Percentiles rank a stretch among this genome's conserved stretches.
Evolutionary conservation across 768 basidiomycete genomes (phyloP).

Genomic region (Termitomyces sp.): DNA sequence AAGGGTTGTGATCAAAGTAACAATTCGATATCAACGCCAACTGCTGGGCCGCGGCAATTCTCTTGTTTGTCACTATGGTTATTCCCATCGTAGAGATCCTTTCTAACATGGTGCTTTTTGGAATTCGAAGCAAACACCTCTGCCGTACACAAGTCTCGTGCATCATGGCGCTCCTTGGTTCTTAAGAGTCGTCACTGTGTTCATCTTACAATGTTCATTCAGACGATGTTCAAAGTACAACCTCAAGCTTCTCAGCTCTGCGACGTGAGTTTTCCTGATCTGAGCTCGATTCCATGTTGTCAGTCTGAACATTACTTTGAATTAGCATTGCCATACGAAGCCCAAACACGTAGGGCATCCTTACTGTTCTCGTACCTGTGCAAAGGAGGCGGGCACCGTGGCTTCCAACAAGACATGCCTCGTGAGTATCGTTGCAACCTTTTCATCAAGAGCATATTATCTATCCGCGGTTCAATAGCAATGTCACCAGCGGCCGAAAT

Average conservation of each 20-base stretch:
- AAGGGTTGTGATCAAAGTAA: background rate
- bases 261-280: conserved; percentile 25
- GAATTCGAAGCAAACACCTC: background rate
- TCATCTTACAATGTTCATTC: background rate
- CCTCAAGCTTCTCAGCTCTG: conserved; percentile 26
- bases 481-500: conserved; percentile 58
- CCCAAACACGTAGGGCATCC: conserved; percentile 39
- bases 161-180: background rate
- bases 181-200: background rate
- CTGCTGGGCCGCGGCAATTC: too few relatives aligned
- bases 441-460: background rate
- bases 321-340: conserved; percentile 46
- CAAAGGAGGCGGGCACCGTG: conserved; percentile 30
- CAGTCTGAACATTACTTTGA: conserved; percentile 6
- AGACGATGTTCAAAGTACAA: conserved; percentile 1
- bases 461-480: conserved; percentile 23
- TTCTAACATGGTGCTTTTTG: background rate
- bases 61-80: too few relatives aligned
- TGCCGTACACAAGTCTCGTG: background rate
- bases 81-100: too few relatives aligned
- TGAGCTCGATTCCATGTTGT: background rate
- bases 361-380: conserved; percentile 54
- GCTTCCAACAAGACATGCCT: conserved; percentile 29
- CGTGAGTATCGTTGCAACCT: conserved; percentile 22
- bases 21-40: background rate